phyloP scores from a whole-genome alignment of 768 basidiomycete species.

The Lactarius deliciosus region DNA sequence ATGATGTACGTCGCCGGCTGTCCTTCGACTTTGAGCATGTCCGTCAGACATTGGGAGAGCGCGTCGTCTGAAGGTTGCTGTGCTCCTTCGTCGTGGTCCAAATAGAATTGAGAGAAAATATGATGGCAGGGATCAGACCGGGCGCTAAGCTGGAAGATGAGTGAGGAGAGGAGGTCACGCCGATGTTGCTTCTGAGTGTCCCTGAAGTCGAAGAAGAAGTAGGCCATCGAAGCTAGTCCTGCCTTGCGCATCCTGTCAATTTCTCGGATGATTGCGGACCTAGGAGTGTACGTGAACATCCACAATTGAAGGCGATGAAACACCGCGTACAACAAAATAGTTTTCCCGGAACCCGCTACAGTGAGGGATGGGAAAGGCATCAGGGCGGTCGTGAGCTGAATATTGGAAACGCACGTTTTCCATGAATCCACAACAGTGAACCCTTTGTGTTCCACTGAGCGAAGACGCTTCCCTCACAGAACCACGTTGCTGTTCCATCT shows the following conservation, averaged over 20 bases:
- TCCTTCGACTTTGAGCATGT: not conserved
- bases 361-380: not conserved
- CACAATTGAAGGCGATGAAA: not conserved
- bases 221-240: slow-evolving; percentile 1
- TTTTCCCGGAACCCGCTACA: slow-evolving; percentile 14
- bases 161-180: slow-evolving; percentile 1
- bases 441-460: not conserved
- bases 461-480: not conserved
- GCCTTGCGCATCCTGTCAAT: not conserved
- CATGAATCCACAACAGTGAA: slow-evolving; percentile 10
- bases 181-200: not conserved
- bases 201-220: slow-evolving; percentile 15
- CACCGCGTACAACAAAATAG: not conserved
- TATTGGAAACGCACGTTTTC: slow-evolving; percentile 6
- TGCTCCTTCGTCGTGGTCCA: not conserved
- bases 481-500: slow-evolving; percentile 2
- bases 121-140: not conserved
- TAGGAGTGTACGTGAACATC: not conserved
- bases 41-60: slow-evolving; percentile 4
- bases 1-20: not conserved
- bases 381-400: not conserved
- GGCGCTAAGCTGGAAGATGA: not conserved
- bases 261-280: slow-evolving; percentile 3
- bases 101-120: slow-evolving; percentile 1
- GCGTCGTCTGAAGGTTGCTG: slow-evolving; percentile 1